Base-by-base conservation (phyloP, 495 filamentous ascomycete species). In the Opeltia flavorubescens region DNA sequence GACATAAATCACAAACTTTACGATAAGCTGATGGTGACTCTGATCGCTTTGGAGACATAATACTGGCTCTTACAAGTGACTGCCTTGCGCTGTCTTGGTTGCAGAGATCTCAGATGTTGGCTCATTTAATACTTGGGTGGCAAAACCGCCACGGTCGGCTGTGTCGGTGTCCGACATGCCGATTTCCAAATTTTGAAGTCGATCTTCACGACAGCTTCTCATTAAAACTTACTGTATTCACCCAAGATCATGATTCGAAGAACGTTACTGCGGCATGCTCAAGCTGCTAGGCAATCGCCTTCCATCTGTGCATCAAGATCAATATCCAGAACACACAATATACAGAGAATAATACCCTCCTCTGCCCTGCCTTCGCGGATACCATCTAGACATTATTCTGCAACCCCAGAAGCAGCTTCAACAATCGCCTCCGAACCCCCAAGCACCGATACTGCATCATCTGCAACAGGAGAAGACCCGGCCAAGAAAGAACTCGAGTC, bases 401-500 rank as follows among this genome's bases (percentile, higher is more conserved):
- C 53, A 24, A 43, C 47, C 5, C 33, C 50, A 36, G 48, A 55
- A 20, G 18, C 39, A 9, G 41, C 27, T 21, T 15, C 43, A 20
- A 38, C 23, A 27, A 65, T 65, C 23, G 65, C 66, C 45, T 64
- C 61, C n/a, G 57, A 60, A 38, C 21, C 58, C 23, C 56, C 69
- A 38, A 58, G 59, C 43, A 55, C 43, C 20, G 29, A 31, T 12
- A 31, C 12, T 23, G 34, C 41, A 25, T 21, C 15, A 28, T 30
- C 57, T 7, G 52, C 62, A 31, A 51, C 57, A 17, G 59, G 66
- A 34, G 67, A 76, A 46, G 65, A 77, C 29, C 58, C 66, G 12
- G 3, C 70, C 35, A 65, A 64, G 45, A 74, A 74, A 62, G 80
- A 94, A 70, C 62, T 94, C 7, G 87, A 94, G 62, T 72, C 77